phyloP scores from a whole-genome alignment of 192 early-diverging fungal species.

The Glomus cerebriforme region DNA sequence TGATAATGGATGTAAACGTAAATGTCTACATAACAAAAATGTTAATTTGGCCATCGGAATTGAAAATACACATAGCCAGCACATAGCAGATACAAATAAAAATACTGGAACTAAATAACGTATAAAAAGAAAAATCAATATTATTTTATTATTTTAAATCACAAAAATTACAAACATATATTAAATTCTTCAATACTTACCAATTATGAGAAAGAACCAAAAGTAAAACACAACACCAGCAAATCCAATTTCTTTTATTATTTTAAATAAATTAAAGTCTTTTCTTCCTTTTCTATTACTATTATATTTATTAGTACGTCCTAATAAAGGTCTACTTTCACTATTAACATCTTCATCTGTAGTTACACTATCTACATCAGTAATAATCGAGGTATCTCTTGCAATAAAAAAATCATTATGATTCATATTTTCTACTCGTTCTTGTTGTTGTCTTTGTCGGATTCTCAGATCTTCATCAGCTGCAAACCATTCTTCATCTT shows the following conservation, averaged over 20 bases:
- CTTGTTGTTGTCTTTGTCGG: background rate
- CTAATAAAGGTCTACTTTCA: conserved; percentile 39
- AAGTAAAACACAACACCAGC: conserved; percentile 54
- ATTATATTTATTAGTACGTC: background rate
- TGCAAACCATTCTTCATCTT: conserved; percentile 26
- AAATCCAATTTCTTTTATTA: conserved; percentile 40
- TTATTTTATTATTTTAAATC: conserved; percentile 23
- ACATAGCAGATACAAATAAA: conserved; percentile 69
- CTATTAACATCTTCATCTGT: background rate
- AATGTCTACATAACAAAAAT: conserved; percentile 77
- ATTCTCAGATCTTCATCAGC: background rate
- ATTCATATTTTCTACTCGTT: conserved; percentile 14
- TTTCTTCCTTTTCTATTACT: conserved; percentile 6
- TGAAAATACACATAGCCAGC: conserved; percentile 84
- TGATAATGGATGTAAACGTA: conserved; percentile 77
- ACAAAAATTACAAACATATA: background rate
- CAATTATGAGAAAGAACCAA: conserved; percentile 47
- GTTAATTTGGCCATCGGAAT: conserved; percentile 95
- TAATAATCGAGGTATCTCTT: conserved; percentile 1
- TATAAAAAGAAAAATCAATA: conserved; percentile 27
- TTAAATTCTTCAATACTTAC: conserved; percentile 36
- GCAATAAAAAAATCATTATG: conserved; percentile 15
- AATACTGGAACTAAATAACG: conserved; percentile 71
- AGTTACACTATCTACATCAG: conserved; percentile 8
- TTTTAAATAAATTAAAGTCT: conserved; percentile 27